A percentile compares a stretch with the other conserved stretches of the same genome.
Evolutionary conservation across 2,329 filamentous ascomycete genomes (phyloP).

Genomic region (Pyricularia sp.): DNA sequence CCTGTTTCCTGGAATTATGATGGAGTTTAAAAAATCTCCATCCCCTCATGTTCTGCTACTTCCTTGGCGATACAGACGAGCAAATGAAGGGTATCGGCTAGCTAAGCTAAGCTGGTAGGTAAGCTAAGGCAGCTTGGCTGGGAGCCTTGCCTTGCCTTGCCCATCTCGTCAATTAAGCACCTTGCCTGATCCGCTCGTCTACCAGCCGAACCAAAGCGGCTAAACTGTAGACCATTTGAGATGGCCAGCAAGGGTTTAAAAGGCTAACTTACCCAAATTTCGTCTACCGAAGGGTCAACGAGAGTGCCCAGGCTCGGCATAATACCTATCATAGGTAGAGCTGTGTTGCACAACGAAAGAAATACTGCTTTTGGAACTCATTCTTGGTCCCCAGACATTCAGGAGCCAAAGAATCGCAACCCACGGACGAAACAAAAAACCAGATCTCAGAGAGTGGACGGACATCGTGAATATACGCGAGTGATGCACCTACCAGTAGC

Average conservation of each 20-base stretch:
- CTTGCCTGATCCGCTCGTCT: background rate
- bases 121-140: too few relatives aligned
- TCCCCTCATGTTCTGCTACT: background rate
- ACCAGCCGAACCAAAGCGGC: background rate
- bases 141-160: too few relatives aligned
- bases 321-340: background rate
- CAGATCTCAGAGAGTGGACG: background rate
- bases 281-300: background rate
- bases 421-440: background rate
- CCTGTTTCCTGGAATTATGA: too few relatives aligned
- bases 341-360: background rate
- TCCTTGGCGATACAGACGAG: background rate
- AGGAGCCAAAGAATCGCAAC: background rate
- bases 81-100: too few relatives aligned
- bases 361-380: background rate
- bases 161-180: background rate
- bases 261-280: background rate
- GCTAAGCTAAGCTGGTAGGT: too few relatives aligned
- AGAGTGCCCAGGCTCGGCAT: background rate
- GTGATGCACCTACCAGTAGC: background rate
- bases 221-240: background rate
- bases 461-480: background rate
- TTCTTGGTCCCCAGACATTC: background rate
- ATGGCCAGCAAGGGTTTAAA: background rate
- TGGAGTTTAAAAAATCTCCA: too few relatives aligned